Percentiles rank a stretch among this genome's conserved stretches.
These are phyloP conservation scores for Gynochthodes officinalis DNA, from an alignment of 257 asterid species.

Conservation along the genomic window DNA sequence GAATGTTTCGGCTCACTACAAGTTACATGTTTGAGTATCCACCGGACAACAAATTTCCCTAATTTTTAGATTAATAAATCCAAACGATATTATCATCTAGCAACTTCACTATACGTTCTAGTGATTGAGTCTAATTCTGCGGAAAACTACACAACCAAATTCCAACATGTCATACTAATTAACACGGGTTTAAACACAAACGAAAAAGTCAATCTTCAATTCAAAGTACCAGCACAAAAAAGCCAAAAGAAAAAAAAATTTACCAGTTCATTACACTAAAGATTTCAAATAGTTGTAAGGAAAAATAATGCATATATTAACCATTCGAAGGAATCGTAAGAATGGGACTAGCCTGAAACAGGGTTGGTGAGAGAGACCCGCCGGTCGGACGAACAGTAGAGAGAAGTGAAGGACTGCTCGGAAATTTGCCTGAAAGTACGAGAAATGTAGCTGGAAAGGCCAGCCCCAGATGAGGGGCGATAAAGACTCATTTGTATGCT, in stretches of 20 bases:
- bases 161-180: too few relatives aligned
- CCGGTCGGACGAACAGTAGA: constrained; percentile 11
- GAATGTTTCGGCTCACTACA: too few relatives aligned
- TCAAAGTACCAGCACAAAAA: background rate
- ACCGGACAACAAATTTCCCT: background rate
- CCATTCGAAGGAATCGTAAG: background rate
- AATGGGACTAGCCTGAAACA: constrained; percentile 25
- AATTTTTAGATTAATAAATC: background rate
- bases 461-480: constrained; percentile 19
- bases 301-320: background rate
- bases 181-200: background rate
- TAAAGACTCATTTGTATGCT: background rate
- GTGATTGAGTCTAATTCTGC: background rate
- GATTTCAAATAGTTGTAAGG: background rate
- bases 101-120: background rate
- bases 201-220: background rate
- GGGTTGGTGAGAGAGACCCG: background rate
- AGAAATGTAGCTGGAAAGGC: constrained; percentile 24
- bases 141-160: background rate
- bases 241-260: background rate
- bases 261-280: background rate
- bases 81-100: background rate
- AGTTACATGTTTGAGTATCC: background rate
- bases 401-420: constrained; percentile 21
- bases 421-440: constrained; percentile 27